A percentile compares a stretch with the other conserved stretches of the same genome.
These are phyloP conservation scores for Cordyceps tenuipes DNA, from an alignment of 2,329 filamentous ascomycete species.

Conservation along the genomic window DNA sequence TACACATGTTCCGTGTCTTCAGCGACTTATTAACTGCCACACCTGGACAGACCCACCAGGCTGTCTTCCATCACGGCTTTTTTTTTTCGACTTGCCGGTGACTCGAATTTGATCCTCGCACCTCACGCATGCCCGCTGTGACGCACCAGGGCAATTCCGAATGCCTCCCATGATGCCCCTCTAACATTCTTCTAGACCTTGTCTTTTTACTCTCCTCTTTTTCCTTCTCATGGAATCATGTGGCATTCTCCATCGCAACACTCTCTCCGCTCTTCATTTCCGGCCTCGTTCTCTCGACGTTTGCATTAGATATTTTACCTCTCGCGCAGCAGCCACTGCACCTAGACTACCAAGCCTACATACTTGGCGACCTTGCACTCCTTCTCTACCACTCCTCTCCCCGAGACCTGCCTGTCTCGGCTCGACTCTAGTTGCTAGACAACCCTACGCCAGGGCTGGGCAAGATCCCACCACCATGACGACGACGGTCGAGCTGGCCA, in stretches of 20 bases:
- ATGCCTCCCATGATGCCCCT: background rate
- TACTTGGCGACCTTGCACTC: background rate
- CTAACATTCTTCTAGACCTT: background rate
- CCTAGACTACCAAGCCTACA: background rate
- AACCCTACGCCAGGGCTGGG: background rate
- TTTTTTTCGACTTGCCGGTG: slow-evolving; percentile 5
- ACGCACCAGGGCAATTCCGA: background rate
- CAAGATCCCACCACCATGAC: slow-evolving; percentile 49
- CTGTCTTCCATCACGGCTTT: background rate
- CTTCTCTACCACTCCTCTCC: background rate
- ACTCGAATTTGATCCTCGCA: background rate
- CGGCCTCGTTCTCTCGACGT: background rate
- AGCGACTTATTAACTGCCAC: background rate
- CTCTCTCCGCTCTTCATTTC: slow-evolving; percentile 1
- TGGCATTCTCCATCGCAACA: background rate
- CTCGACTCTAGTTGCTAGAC: background rate
- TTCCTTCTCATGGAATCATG: slow-evolving; percentile 7
- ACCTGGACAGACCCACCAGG: slow-evolving; percentile 1
- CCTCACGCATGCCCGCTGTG: background rate
- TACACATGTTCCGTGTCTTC: too few relatives aligned
- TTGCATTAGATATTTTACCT: slow-evolving; percentile 1
- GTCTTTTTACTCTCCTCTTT: background rate
- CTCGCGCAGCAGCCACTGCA: background rate
- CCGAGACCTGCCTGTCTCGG: background rate
- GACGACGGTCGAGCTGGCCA: slow-evolving; percentile 64